Evolutionary conservation across 2,329 filamentous ascomycete species (phyloP).

Genomic region (Juglanconis juglandina): DNA sequence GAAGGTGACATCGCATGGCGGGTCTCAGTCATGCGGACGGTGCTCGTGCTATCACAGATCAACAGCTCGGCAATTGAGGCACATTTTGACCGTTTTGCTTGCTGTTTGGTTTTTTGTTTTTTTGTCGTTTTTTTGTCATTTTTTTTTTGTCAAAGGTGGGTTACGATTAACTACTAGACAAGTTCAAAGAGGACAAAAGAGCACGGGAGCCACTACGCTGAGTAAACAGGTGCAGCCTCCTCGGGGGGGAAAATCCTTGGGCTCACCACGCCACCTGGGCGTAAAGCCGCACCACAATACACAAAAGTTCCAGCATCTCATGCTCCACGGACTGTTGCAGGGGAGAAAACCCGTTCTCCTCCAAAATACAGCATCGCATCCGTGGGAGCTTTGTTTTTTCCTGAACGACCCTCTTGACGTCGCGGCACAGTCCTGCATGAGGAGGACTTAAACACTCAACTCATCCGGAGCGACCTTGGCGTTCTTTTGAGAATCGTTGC

Average conservation of each 20-base stretch:
- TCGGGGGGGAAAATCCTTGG: slow-evolving; percentile 20
- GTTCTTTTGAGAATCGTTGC: not conserved
- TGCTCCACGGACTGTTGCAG: slow-evolving; percentile 10
- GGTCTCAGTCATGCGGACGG: too few species aligned
- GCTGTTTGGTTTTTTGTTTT: not conserved
- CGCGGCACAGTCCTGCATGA: not conserved
- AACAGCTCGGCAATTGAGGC: too few species aligned
- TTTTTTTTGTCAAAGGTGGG: slow-evolving; percentile 20
- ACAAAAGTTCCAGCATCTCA: slow-evolving; percentile 20
- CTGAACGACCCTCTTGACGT: not conserved
- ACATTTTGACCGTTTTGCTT: not conserved
- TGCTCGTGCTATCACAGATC: too few species aligned
- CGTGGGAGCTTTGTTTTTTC: slow-evolving; percentile 9
- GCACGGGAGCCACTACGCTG: slow-evolving; percentile 29
- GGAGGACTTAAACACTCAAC: slow-evolving; percentile 20
- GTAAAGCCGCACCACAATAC: slow-evolving; percentile 7
- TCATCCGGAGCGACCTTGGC: not conserved
- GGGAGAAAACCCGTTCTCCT: slow-evolving; percentile 5
- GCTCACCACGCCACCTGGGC: slow-evolving; percentile 28
- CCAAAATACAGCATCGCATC: slow-evolving; percentile 8
- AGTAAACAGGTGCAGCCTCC: slow-evolving; percentile 36
- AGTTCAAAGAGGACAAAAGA: slow-evolving; percentile 29
- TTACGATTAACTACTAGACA: slow-evolving; percentile 43
- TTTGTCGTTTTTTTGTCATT: not conserved
- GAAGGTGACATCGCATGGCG: too few species aligned